A percentile compares a stretch with the other conserved stretches of the same genome.
phyloP scores from a whole-genome alignment of 1,139 yeast species.

The Kodamaea sp. region DNA sequence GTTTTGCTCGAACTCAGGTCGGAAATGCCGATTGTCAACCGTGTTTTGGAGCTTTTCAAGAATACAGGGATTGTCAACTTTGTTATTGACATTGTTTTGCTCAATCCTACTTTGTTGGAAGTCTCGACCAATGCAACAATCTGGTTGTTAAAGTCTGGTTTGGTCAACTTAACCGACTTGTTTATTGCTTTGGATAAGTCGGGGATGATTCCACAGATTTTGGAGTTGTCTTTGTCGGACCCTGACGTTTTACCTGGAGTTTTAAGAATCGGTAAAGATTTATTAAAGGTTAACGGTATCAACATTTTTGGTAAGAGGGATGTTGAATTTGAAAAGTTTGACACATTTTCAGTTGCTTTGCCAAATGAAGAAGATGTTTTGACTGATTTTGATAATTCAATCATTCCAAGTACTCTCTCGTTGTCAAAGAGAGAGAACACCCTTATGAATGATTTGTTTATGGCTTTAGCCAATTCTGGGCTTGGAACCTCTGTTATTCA shows the following conservation, averaged over 20 bases:
- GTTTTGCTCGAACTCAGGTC: constrained; percentile 11
- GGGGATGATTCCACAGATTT: constrained; percentile 25
- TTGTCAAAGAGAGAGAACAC: constrained; percentile 23
- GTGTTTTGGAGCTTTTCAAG: constrained; percentile 20
- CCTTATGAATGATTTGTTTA: constrained; percentile 22
- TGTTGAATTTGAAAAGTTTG: constrained; percentile 1
- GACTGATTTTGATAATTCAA: neutral
- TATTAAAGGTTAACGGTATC: constrained; percentile 21
- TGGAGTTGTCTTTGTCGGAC: constrained; percentile 25
- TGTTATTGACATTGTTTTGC: constrained; percentile 25
- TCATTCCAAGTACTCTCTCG: neutral
- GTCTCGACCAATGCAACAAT: constrained; percentile 22
- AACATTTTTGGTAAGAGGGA: constrained; percentile 13
- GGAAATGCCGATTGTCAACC: constrained; percentile 23
- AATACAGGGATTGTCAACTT: constrained; percentile 23
- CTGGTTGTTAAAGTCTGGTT: constrained; percentile 19
- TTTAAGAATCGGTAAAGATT: constrained; percentile 23
- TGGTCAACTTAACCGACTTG: constrained; percentile 24
- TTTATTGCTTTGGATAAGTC: constrained; percentile 29
- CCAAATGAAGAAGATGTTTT: neutral
- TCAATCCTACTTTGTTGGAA: constrained; percentile 24
- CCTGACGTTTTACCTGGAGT: constrained; percentile 29
- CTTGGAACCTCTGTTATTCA: constrained; percentile 27
- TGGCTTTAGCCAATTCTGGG: constrained; percentile 29
- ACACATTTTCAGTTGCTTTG: neutral